phyloP scores from a whole-genome alignment of 2,329 filamentous ascomycete genomes.

The Aspergillus bombycis region DNA sequence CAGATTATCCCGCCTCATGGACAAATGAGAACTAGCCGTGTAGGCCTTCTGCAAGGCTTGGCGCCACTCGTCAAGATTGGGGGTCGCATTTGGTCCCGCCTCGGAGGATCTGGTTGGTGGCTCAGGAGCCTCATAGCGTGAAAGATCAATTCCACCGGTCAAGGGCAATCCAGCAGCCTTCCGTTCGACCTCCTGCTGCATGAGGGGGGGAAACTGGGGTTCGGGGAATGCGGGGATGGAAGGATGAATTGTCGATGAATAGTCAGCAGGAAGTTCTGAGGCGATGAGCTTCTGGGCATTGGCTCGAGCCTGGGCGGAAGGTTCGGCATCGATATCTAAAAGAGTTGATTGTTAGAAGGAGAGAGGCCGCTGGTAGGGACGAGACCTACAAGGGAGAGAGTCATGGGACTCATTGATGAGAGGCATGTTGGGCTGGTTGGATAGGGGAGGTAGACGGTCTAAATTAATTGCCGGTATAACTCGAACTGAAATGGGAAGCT shows the following conservation, averaged over 20 bases:
- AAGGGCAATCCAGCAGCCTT: slow-evolving; percentile 64
- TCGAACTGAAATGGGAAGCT: neutral
- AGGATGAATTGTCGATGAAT: slow-evolving; percentile 58
- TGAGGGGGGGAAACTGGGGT: slow-evolving; percentile 65
- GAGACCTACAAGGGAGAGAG: slow-evolving; percentile 75
- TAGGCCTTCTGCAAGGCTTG: slow-evolving; percentile 59
- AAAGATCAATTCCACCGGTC: slow-evolving; percentile 68
- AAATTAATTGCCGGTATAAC: neutral
- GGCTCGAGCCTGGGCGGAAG: slow-evolving; percentile 62
- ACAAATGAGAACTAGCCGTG: slow-evolving; percentile 61
- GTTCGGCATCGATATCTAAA: slow-evolving; percentile 78
- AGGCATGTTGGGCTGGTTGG: slow-evolving; percentile 56
- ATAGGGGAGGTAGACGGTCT: too few relatives aligned
- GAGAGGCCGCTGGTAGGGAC: slow-evolving; percentile 8
- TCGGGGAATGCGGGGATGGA: slow-evolving; percentile 58
- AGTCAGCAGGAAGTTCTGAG: slow-evolving; percentile 61
- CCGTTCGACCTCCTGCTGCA: slow-evolving; percentile 70
- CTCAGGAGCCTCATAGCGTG: slow-evolving; percentile 80
- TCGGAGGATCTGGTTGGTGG: slow-evolving; percentile 48
- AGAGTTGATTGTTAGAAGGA: slow-evolving; percentile 15
- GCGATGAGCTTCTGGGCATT: slow-evolving; percentile 71
- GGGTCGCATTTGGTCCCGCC: slow-evolving; percentile 33
- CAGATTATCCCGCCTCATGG: slow-evolving; percentile 63
- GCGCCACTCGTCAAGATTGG: slow-evolving; percentile 52
- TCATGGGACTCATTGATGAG: slow-evolving; percentile 73